A percentile compares a stretch with the other conserved stretches of the same genome.
Evolutionary conservation across 345 rosid species (phyloP).

Genomic region (Bruguiera parviflora): DNA sequence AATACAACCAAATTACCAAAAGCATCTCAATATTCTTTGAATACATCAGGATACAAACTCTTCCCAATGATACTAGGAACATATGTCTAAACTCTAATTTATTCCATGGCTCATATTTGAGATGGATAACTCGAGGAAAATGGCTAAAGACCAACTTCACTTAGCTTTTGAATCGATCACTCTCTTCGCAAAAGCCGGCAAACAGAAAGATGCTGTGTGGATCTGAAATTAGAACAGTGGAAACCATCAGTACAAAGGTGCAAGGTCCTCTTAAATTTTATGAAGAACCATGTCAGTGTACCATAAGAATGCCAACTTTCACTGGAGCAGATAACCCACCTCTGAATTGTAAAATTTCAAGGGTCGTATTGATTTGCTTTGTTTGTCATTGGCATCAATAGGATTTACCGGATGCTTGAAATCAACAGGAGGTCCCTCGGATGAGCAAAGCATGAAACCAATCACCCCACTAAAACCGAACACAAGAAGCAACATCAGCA

Average conservation of each 20-base stretch:
- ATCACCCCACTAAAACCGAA: conserved; percentile 72
- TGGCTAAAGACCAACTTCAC: conserved; percentile 24
- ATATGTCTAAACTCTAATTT: conserved; percentile 15
- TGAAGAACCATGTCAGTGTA: not conserved
- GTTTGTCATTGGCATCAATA: conserved; percentile 43
- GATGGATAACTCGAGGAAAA: conserved; percentile 11
- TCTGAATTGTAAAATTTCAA: conserved; percentile 77
- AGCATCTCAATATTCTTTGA: too few relatives aligned
- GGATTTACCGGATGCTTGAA: conserved; percentile 83
- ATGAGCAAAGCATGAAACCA: conserved; percentile 96
- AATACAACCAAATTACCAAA: too few relatives aligned
- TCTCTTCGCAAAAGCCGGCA: conserved; percentile 88
- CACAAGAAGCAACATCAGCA: conserved; percentile 6
- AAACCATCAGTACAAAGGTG: not conserved
- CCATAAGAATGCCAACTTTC: not conserved
- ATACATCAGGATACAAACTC: conserved; percentile 13
- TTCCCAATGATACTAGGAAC: conserved; percentile 7
- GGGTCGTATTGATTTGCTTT: conserved; percentile 45
- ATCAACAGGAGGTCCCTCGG: conserved; percentile 82
- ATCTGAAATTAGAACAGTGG: conserved; percentile 45
- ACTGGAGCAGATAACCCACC: conserved; percentile 33
- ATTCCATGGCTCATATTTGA: conserved; percentile 22
- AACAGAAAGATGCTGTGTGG: conserved; percentile 91
- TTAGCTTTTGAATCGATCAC: conserved; percentile 57
- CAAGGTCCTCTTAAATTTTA: not conserved